These are phyloP conservation scores for Teratosphaeriaceae sp. DNA, from an alignment of 2,329 filamentous ascomycete species.

Conservation along the genomic window DNA sequence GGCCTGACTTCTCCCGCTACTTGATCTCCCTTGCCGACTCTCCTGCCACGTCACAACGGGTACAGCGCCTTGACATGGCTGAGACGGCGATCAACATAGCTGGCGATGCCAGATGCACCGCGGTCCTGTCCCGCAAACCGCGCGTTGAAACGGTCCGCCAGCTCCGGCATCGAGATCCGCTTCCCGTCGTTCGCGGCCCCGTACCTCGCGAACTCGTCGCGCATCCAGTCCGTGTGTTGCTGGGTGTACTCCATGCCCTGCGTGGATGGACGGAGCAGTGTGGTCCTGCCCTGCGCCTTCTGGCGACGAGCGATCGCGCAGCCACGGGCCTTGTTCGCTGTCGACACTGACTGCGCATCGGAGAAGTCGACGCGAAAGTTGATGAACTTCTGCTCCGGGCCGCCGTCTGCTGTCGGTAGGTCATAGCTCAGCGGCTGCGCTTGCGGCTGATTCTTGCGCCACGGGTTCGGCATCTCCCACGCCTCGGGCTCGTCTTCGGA, in stretches of 20 bases:
- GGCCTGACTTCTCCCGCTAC: neutral
- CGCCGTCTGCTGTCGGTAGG: neutral
- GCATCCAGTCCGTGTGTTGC: slow-evolving; percentile 1
- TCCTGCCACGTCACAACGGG: neutral
- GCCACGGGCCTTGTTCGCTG: slow-evolving; percentile 3
- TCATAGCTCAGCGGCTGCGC: neutral
- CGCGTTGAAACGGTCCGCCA: slow-evolving; percentile 1
- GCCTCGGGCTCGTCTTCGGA: neutral
- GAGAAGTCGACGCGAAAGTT: neutral
- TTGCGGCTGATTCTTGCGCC: neutral
- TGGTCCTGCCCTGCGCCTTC: neutral
- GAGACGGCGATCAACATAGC: neutral
- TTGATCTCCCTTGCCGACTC: neutral
- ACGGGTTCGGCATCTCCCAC: neutral
- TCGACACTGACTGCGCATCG: neutral
- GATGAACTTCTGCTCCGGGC: neutral
- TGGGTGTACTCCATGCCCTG: neutral
- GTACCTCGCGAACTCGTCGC: neutral
- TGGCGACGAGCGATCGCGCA: neutral
- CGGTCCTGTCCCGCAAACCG: slow-evolving; percentile 1
- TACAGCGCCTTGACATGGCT: neutral
- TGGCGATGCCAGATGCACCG: neutral
- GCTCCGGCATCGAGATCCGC: neutral
- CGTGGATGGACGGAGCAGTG: neutral
- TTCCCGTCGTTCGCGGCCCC: neutral